phyloP scores from a whole-genome alignment of 2,329 filamentous ascomycete genomes.

The Penicillium sp. region DNA sequence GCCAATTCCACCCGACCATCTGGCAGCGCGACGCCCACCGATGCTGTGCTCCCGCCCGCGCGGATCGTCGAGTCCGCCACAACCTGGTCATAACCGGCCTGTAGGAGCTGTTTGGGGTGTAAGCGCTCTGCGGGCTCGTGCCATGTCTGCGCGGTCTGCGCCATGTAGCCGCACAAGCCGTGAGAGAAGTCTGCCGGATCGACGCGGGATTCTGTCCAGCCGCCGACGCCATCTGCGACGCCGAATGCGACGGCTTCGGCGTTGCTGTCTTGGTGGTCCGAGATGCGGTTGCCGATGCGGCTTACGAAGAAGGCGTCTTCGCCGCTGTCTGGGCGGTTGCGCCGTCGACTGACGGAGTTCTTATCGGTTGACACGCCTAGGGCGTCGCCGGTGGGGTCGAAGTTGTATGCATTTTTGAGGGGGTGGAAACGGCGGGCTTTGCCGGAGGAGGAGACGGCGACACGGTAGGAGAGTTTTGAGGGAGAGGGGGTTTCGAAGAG shows the following conservation, averaged over 20 bases:
- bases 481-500: slow-evolving; percentile 15
- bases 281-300: slow-evolving; percentile 57
- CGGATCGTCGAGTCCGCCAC: slow-evolving; percentile 69
- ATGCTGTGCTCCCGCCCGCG: slow-evolving; percentile 89
- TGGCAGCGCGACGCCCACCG: slow-evolving; percentile 72
- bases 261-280: slow-evolving; percentile 41
- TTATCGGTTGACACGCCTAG: slow-evolving; percentile 38
- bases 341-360: slow-evolving; percentile 57
- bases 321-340: slow-evolving; percentile 71
- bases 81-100: slow-evolving; percentile 79
- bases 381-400: slow-evolving; percentile 54
- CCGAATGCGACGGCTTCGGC: slow-evolving; percentile 70
- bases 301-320: slow-evolving; percentile 96
- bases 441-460: slow-evolving; percentile 72
- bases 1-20: slow-evolving; percentile 80
- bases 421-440: slow-evolving; percentile 70
- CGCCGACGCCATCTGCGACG: slow-evolving; percentile 90
- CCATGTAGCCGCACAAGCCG: slow-evolving; percentile 91
- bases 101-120: slow-evolving; percentile 69
- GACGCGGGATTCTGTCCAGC: slow-evolving; percentile 88
- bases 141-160: slow-evolving; percentile 66
- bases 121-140: slow-evolving; percentile 38
- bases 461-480: slow-evolving; percentile 61
- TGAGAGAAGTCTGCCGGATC: slow-evolving; percentile 96
- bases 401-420: slow-evolving; percentile 68